Evolutionary conservation across 148 eudicot species (phyloP).

Genomic region (Vaccinium darrowii): DNA sequence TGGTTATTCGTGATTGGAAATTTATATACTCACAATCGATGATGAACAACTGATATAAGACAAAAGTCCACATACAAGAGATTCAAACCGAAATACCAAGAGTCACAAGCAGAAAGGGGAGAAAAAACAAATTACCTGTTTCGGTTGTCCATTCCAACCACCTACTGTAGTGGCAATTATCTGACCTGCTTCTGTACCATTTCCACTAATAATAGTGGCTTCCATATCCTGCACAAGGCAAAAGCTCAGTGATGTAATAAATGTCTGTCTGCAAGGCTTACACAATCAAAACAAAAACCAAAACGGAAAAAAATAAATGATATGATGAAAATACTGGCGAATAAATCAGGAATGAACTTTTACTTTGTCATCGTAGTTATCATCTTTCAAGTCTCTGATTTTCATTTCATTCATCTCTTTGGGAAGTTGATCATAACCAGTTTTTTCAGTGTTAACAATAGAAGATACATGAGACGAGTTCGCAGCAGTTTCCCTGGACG

Average conservation of each 20-base stretch:
- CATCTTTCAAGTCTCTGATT: slow-evolving; percentile 50
- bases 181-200: slow-evolving; percentile 87
- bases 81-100: neutral
- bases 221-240: slow-evolving; percentile 54
- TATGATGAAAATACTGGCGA: neutral
- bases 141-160: slow-evolving; percentile 71
- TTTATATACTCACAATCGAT: neutral
- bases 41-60: neutral
- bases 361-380: slow-evolving; percentile 44
- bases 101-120: neutral
- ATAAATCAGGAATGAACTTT: slow-evolving; percentile 7
- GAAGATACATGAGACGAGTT: slow-evolving; percentile 43
- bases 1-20: too few species aligned
- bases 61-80: neutral
- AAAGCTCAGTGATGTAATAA: neutral
- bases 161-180: slow-evolving; percentile 67
- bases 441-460: slow-evolving; percentile 30
- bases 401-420: slow-evolving; percentile 68
- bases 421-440: slow-evolving; percentile 57
- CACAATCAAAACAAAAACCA: neutral
- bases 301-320: neutral
- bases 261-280: neutral
- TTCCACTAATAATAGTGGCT: slow-evolving; percentile 59
- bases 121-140: slow-evolving; percentile 52
- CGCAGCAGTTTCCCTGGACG: slow-evolving; percentile 38